These are phyloP conservation scores for Saprolegnia diclina DNA, from an alignment of 352 stramenopile genomes.

Conservation along the genomic window DNA sequence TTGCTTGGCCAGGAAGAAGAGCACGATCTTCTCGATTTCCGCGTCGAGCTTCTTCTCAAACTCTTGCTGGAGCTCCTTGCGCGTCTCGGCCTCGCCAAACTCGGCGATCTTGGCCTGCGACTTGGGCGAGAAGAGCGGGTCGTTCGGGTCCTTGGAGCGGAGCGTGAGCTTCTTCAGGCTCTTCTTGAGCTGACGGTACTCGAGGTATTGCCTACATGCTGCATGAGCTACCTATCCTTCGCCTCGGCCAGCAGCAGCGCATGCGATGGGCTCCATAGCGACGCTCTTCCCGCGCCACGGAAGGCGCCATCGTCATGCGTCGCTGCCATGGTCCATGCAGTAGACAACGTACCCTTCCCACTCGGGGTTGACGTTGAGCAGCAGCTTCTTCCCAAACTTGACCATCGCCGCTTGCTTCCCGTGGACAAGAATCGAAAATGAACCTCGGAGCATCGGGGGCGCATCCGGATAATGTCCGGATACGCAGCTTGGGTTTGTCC, in stretches of 20 bases:
- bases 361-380: constrained; percentile 14
- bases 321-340: neutral
- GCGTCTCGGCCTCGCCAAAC: constrained; percentile 24
- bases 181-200: constrained; percentile 90
- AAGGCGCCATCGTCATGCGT: too few relatives aligned
- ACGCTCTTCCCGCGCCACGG: too few relatives aligned
- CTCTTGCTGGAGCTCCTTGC: constrained; percentile 42
- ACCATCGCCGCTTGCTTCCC: constrained; percentile 17
- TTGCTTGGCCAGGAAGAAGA: constrained; percentile 82
- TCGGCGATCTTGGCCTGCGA: constrained; percentile 7
- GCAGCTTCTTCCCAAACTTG: constrained; percentile 23
- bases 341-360: constrained; percentile 23
- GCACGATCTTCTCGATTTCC: constrained; percentile 76
- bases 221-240: neutral
- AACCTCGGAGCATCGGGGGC: neutral
- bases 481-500: neutral
- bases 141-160: constrained; percentile 38
- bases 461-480: neutral
- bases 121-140: constrained; percentile 13
- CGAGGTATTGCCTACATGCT: constrained; percentile 66
- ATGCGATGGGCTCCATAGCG: too few relatives aligned
- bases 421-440: constrained; percentile 3
- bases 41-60: constrained; percentile 74
- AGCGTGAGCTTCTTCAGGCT: constrained; percentile 63
- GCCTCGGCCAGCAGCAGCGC: neutral